phyloP scores from a whole-genome alignment of 345 rosid species.

The thale cress (Arabidopsis thaliana) region DNA sequence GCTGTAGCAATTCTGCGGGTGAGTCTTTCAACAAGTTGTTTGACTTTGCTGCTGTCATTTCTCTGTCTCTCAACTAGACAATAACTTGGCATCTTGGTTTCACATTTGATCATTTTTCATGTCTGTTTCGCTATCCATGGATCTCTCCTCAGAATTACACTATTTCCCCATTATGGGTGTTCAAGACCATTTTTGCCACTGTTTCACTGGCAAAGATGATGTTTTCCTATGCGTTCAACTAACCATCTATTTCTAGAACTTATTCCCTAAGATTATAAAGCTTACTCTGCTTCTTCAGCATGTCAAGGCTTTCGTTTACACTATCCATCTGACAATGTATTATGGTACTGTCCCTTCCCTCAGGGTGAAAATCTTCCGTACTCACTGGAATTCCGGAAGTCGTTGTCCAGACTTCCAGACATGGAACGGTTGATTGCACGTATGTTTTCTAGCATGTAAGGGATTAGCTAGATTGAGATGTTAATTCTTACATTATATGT shows the following conservation, averaged over 20 bases:
- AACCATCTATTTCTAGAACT: slow-evolving; percentile 15
- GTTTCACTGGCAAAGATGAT: not conserved
- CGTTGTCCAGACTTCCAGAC: slow-evolving; percentile 82
- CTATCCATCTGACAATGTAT: slow-evolving; percentile 30
- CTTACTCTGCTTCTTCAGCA: slow-evolving; percentile 31
- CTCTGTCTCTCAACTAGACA: slow-evolving; percentile 31
- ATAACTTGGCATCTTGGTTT: slow-evolving; percentile 26
- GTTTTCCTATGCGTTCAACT: slow-evolving; percentile 6
- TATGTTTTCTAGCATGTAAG: slow-evolving; percentile 79
- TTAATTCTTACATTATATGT: slow-evolving; percentile 14
- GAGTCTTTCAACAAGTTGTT: slow-evolving; percentile 41
- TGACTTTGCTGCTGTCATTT: slow-evolving; percentile 11
- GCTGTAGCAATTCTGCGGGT: slow-evolving; percentile 86
- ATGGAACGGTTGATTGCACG: slow-evolving; percentile 93
- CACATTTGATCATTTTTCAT: slow-evolving; percentile 22
- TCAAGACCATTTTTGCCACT: slow-evolving; percentile 12
- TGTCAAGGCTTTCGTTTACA: slow-evolving; percentile 15
- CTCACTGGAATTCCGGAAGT: slow-evolving; percentile 77
- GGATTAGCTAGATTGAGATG: slow-evolving; percentile 27
- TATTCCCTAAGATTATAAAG: slow-evolving; percentile 15
- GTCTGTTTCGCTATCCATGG: slow-evolving; percentile 5
- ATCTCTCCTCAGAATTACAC: slow-evolving; percentile 18
- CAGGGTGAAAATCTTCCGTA: slow-evolving; percentile 75
- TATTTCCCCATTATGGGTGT: slow-evolving; percentile 14
- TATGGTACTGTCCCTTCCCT: slow-evolving; percentile 40